A percentile compares a stretch with the other conserved stretches of the same genome.
Evolutionary conservation across 768 basidiomycete species (phyloP).

Genomic region (Auricularia sp.): DNA sequence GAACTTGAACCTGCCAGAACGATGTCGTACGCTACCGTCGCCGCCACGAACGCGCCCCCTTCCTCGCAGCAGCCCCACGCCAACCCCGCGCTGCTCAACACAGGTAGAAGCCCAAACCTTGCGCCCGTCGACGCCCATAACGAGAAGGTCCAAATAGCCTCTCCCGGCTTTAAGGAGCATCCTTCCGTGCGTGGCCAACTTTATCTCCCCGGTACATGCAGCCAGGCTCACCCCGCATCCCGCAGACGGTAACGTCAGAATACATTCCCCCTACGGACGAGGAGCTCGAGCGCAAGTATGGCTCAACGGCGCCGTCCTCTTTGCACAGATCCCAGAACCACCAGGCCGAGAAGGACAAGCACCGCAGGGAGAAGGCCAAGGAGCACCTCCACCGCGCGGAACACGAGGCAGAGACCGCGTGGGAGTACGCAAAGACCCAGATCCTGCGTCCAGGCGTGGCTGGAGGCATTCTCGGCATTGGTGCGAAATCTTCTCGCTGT

Average conservation of each 20-base stretch:
- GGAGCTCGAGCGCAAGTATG: slow-evolving; percentile 16
- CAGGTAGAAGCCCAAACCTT: slow-evolving; percentile 21
- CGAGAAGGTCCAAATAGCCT: slow-evolving; percentile 48
- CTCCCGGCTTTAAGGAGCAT: slow-evolving; percentile 37
- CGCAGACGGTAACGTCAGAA: slow-evolving; percentile 9
- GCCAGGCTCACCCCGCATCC: slow-evolving; percentile 6
- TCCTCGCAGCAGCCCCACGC: slow-evolving; percentile 46
- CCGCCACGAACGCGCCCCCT: slow-evolving; percentile 47
- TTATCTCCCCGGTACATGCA: neutral
- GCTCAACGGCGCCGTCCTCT: slow-evolving; percentile 8
- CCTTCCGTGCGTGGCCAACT: slow-evolving; percentile 27
- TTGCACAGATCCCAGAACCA: slow-evolving; percentile 9
- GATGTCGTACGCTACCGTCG: slow-evolving; percentile 69
- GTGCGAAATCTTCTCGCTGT: slow-evolving; percentile 27
- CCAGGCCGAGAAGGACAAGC: slow-evolving; percentile 7
- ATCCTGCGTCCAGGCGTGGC: slow-evolving; percentile 58
- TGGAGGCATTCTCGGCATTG: slow-evolving; percentile 60
- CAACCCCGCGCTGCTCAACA: slow-evolving; percentile 54
- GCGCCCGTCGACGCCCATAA: slow-evolving; percentile 32
- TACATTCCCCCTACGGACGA: slow-evolving; percentile 20
- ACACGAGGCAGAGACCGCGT: slow-evolving; percentile 43
- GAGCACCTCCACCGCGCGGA: slow-evolving; percentile 32
- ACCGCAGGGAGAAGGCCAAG: slow-evolving; percentile 21
- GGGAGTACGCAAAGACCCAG: slow-evolving; percentile 40
- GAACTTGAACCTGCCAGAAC: neutral